Evolutionary conservation across 1,284 basidiomycete genomes (phyloP), one percentile per base, ranked within the genome.

Genomic region (Sanguinoderma infundibulare): DNA sequence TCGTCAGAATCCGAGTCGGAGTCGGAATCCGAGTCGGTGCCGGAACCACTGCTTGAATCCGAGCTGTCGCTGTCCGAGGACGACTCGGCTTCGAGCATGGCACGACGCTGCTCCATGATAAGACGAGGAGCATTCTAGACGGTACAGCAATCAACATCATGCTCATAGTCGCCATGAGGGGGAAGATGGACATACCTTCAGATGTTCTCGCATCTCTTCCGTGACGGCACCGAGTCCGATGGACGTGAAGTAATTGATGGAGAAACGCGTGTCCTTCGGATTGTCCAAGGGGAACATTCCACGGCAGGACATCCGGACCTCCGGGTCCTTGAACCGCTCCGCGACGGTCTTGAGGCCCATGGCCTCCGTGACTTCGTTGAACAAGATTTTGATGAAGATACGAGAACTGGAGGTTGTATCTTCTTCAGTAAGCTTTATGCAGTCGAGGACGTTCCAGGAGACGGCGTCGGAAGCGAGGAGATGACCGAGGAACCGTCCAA

Each of bases 221-320:
- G 97, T 99, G 61, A 98, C 77, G 9, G 86, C 83, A 62, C 98
- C 98, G 61, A 98, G 73, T 0, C 95, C 95, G 68, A 99, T 91
- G 73, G 92, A 95, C 1, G 97, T 99, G 72, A 95, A 95, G 79
- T 97, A 98, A 75, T 99, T 99, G 88, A 99, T 98, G 5, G 95
- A 87, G 79, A 99, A 99, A 47, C 97, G 85, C 0, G 97, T 98
- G 72, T 98, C 93, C 78, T 96, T 97, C 1, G 97, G 97, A 66
- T 97, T 91, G 75, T 98, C 96, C 78, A 90, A 87, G 0, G 97
- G 98, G 87, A 99, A 98, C 87, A 99, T 94, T 44, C 88, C 88
- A 47, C 79, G 81, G 75, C 91, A 95, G 8, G 86, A 87, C 32
- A 83, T 80, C 74, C 83, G 89, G 59, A 98, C 81, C 69, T 95